A percentile compares a stretch with the other conserved stretches of the same genome.
Evolutionary conservation across 306 rosid genomes (phyloP).

Genomic region (Prunus davidiana): DNA sequence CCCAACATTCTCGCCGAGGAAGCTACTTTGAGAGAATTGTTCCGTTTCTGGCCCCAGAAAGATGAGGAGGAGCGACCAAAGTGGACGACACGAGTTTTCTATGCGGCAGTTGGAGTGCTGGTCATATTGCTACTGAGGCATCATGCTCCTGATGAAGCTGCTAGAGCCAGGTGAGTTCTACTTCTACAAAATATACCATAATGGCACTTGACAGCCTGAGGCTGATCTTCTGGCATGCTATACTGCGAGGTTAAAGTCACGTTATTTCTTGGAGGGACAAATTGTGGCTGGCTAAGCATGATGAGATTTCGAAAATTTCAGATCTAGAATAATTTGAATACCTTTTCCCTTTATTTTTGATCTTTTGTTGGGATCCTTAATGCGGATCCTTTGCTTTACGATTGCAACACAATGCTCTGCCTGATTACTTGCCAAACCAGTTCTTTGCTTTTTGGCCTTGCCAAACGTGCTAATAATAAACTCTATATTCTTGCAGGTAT

Average conservation of each 20-base stretch:
- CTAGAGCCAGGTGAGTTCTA: constrained; percentile 83
- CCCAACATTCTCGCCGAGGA: constrained; percentile 96
- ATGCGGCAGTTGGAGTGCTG: constrained; percentile 70
- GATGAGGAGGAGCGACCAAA: constrained; percentile 96
- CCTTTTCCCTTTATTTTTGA: neutral
- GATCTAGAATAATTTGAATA: neutral
- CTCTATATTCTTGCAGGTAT: constrained; percentile 51
- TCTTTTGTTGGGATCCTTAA: neutral
- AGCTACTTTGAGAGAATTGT: constrained; percentile 88
- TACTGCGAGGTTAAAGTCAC: neutral
- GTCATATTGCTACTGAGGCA: constrained; percentile 84
- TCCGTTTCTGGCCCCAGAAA: constrained; percentile 90
- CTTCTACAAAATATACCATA: neutral
- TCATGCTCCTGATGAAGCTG: constrained; percentile 99
- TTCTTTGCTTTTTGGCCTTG: neutral
- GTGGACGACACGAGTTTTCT: constrained; percentile 93
- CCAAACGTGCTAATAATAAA: neutral
- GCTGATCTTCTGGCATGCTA: neutral
- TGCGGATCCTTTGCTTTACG: neutral
- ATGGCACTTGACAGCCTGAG: neutral
- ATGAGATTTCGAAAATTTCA: neutral
- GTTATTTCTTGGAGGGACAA: neutral
- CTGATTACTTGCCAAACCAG: neutral
- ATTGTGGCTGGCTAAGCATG: neutral
- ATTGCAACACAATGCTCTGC: neutral